Percentiles rank a stretch among this genome's conserved stretches.
Evolutionary conservation across 495 filamentous ascomycete genomes (phyloP).

Genomic region (Neurospora africana): DNA sequence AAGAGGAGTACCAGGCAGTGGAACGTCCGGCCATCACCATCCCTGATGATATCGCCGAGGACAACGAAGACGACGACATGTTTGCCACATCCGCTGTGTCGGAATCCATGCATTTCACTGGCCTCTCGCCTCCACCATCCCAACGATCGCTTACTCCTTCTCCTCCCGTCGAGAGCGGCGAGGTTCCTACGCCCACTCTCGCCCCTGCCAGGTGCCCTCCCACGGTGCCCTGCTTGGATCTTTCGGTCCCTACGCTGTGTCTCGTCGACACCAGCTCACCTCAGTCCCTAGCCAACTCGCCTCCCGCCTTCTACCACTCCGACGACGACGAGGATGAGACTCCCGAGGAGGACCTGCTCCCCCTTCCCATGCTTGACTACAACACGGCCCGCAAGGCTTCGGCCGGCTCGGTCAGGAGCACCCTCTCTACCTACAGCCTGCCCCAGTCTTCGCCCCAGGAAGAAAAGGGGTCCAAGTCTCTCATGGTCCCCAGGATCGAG

Average conservation of each 20-base stretch:
- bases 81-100: constrained; percentile 40
- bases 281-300: constrained; percentile 15
- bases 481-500: constrained; percentile 17
- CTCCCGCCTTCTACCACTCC: constrained; percentile 33
- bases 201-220: constrained; percentile 1
- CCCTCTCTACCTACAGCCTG: constrained; percentile 34
- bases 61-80: constrained; percentile 45
- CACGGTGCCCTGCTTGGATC: neutral
- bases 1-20: constrained; percentile 7
- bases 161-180: neutral
- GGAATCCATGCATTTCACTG: constrained; percentile 31
- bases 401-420: neutral
- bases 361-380: constrained; percentile 1
- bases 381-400: neutral
- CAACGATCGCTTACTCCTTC: constrained; percentile 26
- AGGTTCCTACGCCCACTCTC: neutral
- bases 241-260: constrained; percentile 1
- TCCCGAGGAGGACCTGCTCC: constrained; percentile 7
- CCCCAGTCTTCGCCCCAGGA: constrained; percentile 21
- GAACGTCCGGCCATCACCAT: constrained; percentile 26
- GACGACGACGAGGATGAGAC: constrained; percentile 26
- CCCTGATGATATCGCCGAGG: constrained; percentile 43
- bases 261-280: constrained; percentile 9
- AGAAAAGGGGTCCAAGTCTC: constrained; percentile 2
- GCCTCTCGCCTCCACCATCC: constrained; percentile 39